Conservation (phyloP, 179 eudicot species). For the Silene vulgaris region DNA sequence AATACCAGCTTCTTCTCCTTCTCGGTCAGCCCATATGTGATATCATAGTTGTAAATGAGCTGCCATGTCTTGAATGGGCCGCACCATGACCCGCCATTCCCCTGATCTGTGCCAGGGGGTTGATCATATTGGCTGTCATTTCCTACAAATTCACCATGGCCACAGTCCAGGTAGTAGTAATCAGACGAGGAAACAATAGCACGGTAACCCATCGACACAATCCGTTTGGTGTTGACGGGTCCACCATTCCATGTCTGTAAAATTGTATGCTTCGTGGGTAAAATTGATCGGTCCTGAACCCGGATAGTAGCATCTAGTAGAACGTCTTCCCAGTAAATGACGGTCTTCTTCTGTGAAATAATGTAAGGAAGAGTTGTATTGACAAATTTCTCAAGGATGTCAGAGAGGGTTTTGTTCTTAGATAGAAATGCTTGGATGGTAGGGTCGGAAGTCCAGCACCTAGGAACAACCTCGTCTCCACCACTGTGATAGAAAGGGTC, state of each 20-base stretch:
- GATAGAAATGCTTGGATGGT: slow-evolving; percentile 44
- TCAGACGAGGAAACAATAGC: slow-evolving; percentile 74
- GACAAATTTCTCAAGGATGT: slow-evolving; percentile 57
- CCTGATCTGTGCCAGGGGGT: slow-evolving; percentile 50
- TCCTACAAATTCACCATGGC: slow-evolving; percentile 73
- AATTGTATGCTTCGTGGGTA: slow-evolving; percentile 55
- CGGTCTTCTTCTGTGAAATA: slow-evolving; percentile 49
- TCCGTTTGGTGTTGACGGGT: slow-evolving; percentile 52
- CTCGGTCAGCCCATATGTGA: slow-evolving; percentile 50
- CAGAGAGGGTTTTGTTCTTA: slow-evolving; percentile 47
- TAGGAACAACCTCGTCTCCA: slow-evolving; percentile 65
- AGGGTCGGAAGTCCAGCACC: slow-evolving; percentile 81
- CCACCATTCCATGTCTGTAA: slow-evolving; percentile 82
- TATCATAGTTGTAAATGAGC: slow-evolving; percentile 69
- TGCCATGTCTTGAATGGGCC: slow-evolving; percentile 94
- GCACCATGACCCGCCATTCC: slow-evolving; percentile 86
- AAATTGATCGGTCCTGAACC: slow-evolving; percentile 35
- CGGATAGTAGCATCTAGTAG: slow-evolving; percentile 42
- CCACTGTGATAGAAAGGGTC: slow-evolving; percentile 71
- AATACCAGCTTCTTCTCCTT: slow-evolving; percentile 58
- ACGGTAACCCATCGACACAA: slow-evolving; percentile 65
- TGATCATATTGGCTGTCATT: slow-evolving; percentile 54
- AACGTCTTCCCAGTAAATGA: slow-evolving; percentile 86
- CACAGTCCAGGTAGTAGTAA: slow-evolving; percentile 83
- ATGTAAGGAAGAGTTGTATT: slow-evolving; percentile 60